These are phyloP conservation scores for Yarrowia keelungensis DNA, from an alignment of 805 yeast genomes.

Conservation along the genomic window DNA sequence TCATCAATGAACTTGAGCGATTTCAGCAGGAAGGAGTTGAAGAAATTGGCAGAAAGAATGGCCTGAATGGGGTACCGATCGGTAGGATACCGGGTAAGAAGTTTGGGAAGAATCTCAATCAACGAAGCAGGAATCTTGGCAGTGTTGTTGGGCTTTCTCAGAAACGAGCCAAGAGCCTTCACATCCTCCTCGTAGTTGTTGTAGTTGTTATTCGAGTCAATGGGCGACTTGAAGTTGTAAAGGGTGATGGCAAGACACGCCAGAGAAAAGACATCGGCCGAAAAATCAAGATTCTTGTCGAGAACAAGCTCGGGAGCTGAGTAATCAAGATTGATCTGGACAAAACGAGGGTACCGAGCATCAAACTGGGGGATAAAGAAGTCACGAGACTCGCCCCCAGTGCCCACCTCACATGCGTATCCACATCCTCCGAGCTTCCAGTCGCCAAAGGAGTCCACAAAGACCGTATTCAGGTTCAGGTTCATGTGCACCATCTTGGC, in stretches of 20 bases:
- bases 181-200: conserved; percentile 57
- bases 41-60: conserved; percentile 73
- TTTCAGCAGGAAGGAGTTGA: conserved; percentile 82
- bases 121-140: conserved; percentile 65
- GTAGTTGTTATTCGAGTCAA: conserved; percentile 62
- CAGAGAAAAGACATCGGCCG: conserved; percentile 83
- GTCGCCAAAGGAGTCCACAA: conserved; percentile 79
- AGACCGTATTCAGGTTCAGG: conserved; percentile 76
- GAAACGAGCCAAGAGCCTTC: conserved; percentile 50
- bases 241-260: conserved; percentile 78
- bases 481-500: conserved; percentile 79
- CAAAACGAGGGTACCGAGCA: conserved; percentile 74
- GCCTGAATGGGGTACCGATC: conserved; percentile 68
- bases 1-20: conserved; percentile 84
- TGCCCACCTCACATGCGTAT: conserved; percentile 52
- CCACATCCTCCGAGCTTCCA: conserved; percentile 91
- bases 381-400: conserved; percentile 60
- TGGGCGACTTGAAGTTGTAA: conserved; percentile 59
- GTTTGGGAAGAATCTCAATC: conserved; percentile 57
- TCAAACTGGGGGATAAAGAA: conserved; percentile 74
- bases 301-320: conserved; percentile 84
- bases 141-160: conserved; percentile 50
- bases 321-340: conserved; percentile 73
- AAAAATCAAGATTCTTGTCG: conserved; percentile 66
- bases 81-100: conserved; percentile 64